Percentiles rank a stretch among this genome's conserved stretches.
Conservation (phyloP, 345 rosid species). For the Eucalyptus coolabah region DNA sequence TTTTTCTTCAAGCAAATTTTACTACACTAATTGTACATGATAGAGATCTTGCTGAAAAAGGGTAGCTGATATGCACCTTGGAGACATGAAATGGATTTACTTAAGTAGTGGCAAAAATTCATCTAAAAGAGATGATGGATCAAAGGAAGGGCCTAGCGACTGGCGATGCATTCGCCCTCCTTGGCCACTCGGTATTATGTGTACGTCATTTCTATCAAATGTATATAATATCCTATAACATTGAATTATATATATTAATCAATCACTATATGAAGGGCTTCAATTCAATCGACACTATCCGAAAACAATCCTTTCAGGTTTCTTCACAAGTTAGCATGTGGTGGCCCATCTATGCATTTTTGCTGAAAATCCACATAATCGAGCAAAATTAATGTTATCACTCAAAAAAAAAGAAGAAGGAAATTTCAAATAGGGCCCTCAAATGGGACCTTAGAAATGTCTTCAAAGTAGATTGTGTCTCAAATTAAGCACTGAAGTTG, state of each 20-base stretch:
- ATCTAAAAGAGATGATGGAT: fast-evolving
- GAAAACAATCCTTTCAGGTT: not conserved
- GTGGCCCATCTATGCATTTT: not conserved
- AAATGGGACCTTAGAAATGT: not conserved
- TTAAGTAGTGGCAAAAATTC: not conserved
- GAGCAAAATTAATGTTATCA: not conserved
- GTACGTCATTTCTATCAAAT: not conserved
- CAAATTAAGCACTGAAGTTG: not conserved
- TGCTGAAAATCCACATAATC: not conserved
- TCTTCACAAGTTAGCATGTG: not conserved
- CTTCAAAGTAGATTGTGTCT: not conserved
- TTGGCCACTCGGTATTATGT: not conserved
- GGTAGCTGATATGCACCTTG: not conserved
- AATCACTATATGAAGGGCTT: not conserved
- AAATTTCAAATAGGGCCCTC: not conserved
- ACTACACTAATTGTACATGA: not conserved
- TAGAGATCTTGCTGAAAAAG: not conserved
- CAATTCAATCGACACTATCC: not conserved
- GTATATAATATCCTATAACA: not conserved
- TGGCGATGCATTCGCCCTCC: fast-evolving
- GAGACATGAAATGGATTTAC: not conserved
- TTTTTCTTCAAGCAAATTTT: not conserved
- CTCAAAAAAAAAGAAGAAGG: not conserved
- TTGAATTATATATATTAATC: not conserved
- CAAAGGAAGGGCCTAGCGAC: not conserved